Evolutionary conservation across 2,329 filamentous ascomycete species (phyloP), one percentile per base, ranked within the genome.

Genomic region (Purpureocillium lavendulum): DNA sequence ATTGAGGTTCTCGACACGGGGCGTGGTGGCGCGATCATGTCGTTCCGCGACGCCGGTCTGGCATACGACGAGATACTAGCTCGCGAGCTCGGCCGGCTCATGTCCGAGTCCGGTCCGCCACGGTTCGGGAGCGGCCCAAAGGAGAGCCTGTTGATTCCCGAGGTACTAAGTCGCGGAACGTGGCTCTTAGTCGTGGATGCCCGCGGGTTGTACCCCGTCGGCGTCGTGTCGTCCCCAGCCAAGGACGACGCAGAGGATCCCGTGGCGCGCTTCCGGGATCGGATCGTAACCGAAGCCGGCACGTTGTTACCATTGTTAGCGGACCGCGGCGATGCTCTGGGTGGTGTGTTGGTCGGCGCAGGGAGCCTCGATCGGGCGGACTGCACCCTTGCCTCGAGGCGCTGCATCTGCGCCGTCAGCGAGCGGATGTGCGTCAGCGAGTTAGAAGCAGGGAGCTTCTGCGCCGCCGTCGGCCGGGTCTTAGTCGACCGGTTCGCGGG

Each of bases 321-420:
- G 12, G 61, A 59, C 39, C 86, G 77, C 16, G 89, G 87, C n/a
- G 88, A 94, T 4, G 76, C 74, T 35, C 82, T 80, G 14, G 89
- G 87, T 4, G 89, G 88, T 1, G 84, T 92, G 40, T 70, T 73
- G 7, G 78, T 73, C 3, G 89, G 87, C 2, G 84, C 87, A 3
- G 92, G 92, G 15, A 98, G 75, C 62, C 92, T 95, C 30, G 90
- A 96, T 50, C 88, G 81, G 14, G 84, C 92, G 17, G 83, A 87
- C 45, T 97, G 88, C 9, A 98, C 90, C 33, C 92, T 79, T 46
- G 92, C 87, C 60, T 97, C 92, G 45, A 98, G 80, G 49, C 87
- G 86, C 62, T 96, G 87, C 88, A 97, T 96, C 65, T 97, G 92
- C 21, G 87, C 89, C 42, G 94, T 95, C 48, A 98, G 80, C 24